Base-by-base conservation (phyloP, 2,329 filamentous ascomycete species). In the Venturia pyrina region DNA sequence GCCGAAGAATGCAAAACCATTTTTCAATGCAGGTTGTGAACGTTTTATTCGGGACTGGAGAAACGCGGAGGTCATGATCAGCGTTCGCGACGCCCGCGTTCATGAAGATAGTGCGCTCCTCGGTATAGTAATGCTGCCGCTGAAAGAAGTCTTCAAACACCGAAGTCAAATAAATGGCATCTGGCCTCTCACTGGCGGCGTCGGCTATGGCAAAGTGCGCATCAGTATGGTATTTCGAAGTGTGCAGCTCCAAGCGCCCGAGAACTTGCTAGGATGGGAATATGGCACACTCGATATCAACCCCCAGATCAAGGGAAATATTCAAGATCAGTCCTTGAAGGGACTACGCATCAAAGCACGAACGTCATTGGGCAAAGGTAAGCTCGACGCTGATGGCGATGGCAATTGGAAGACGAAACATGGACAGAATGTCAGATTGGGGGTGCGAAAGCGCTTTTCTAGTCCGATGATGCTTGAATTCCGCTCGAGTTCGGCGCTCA, bases 1-100 rank as follows among this genome's bases (percentile, higher is more conserved):
- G 75, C 89, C 89, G 0, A 90, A 90, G 76, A 91, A 90, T 68
- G 82, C 86, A 0, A 90, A 90, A 70, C 89, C 89, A 0, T 91
- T 91, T 74, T 91, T 89, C 79, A 91, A 91, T 69, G 89, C 89
- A 2, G 87, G 87, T 6, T 89, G 85, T 1, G 89, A 92, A 73
- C 83, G 87, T 5, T 90, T 90, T 68, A 81, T 91, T 48, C 80
- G 84, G 15, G 86, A 91, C 72, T 90, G 88, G 83, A 80, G 79
- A 19, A 84, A 81, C 15, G 83, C 86, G 1, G 88, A 91, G 72
- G 79, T 91, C 41, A 87, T 89, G 69, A 77, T 92, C 40, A 80
- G 83, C 1, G 87, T 90, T 1, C 82, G 87, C 13, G 89, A 91
- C 71, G 80, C 84, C 24, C 81, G 88, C 5, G 80, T 89, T 28